Evolutionary conservation across 2,329 filamentous ascomycete species (phyloP), one percentile per base, ranked within the genome.

Genomic region (Calonectria montana): DNA sequence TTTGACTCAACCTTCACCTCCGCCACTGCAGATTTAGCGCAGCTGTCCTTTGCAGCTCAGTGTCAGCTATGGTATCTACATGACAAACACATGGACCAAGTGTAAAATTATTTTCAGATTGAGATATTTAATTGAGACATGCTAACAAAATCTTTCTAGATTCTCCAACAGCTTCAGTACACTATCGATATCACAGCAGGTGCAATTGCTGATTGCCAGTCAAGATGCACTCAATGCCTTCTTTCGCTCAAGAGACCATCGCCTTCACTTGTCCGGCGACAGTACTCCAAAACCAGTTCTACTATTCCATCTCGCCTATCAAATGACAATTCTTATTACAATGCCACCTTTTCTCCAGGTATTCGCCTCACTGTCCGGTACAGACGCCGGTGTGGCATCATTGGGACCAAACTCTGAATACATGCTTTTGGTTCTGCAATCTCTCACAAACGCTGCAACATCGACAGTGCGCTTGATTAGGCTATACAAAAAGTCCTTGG

Each of bases 291-390:
- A 67, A 25, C 21, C 65, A 27, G 65, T 59, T 7, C n/a, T 67
- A 13, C 29, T 67, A 4, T 61, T 61, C 13, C 53, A 67, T n/a
- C 21, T 67, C 4, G 65, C 41, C 2, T 67, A 67, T 29, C 65
- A 67, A 15, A 67, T 67, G 53, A 39, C 41, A 9, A 67, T 61
- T 16, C 29, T 67, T 9, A 61, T 67, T 39, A 48, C 53, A 1
- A 61, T 61, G 65, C 50, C 53, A 2, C 65, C 50, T 0, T 67
- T 67, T 48, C 65, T 67, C 15, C 65, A 45, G 12, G 43, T 61
- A 7, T 67, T 59, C 25, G 64, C 64, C 21, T 48, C 65, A 9
- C 18, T 67, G 4, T 18, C 53, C 21, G 27, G 10, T 18, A 23
- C 50, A 7, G 16, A 29, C 6, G 3, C 37, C 2, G 27, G 53